A percentile compares a stretch with the other conserved stretches of the same genome.
These are phyloP conservation scores for Huiozyma naganishii DNA, from an alignment of 805 yeast genomes.

Conservation along the genomic window DNA sequence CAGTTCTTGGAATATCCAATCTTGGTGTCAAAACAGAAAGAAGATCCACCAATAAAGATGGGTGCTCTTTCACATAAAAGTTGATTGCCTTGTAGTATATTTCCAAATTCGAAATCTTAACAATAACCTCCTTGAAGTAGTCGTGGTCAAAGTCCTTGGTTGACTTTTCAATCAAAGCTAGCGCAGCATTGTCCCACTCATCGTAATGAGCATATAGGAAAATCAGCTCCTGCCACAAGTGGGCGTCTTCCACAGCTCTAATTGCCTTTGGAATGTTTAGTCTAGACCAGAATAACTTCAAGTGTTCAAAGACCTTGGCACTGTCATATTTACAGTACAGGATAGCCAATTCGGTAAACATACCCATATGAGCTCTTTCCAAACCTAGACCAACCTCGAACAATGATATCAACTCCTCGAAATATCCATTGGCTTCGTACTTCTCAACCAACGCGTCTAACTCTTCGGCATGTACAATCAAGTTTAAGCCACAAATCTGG, in stretches of 20 bases:
- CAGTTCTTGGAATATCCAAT: conserved; percentile 89
- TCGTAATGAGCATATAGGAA: conserved; percentile 97
- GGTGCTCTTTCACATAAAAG: conserved; percentile 87
- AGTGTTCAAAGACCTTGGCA: conserved; percentile 85
- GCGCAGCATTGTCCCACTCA: conserved; percentile 98
- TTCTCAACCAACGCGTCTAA: conserved; percentile 76
- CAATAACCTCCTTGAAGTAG: conserved; percentile 88
- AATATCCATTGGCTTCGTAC: conserved; percentile 85
- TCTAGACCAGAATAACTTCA: conserved; percentile 96
- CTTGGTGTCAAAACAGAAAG: conserved; percentile 77
- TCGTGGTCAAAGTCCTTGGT: conserved; percentile 88
- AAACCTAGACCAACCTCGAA: conserved; percentile 93
- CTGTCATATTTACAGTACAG: conserved; percentile 87
- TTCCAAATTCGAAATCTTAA: conserved; percentile 91
- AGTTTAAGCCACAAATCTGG: conserved; percentile 95
- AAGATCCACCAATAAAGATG: conserved; percentile 79
- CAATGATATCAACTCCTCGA: conserved; percentile 80
- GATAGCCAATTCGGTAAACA: conserved; percentile 93
- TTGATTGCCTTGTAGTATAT: conserved; percentile 95
- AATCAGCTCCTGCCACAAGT: conserved; percentile 91
- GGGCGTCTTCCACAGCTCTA: conserved; percentile 86
- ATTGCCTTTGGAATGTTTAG: conserved; percentile 95
- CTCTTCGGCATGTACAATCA: conserved; percentile 96
- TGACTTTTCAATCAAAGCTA: conserved; percentile 91
- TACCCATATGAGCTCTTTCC: conserved; percentile 99